Conservation (phyloP, 441 rosid genomes). For the Daphne laureola region DNA sequence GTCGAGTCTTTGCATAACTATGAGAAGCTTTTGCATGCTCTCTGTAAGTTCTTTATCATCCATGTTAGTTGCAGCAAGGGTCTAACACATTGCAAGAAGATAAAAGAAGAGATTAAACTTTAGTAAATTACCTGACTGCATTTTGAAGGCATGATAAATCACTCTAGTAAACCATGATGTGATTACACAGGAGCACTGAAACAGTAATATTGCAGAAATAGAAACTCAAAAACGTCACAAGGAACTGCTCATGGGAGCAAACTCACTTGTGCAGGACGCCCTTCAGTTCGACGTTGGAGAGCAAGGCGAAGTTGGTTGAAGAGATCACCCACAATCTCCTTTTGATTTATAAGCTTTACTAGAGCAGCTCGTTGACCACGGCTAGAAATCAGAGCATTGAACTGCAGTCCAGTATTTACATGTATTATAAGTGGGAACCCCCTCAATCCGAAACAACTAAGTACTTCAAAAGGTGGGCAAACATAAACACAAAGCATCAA, state of each 20-base stretch:
- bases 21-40: conserved; percentile 85
- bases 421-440: conserved; percentile 7
- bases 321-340: conserved; percentile 86
- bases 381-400: conserved; percentile 68
- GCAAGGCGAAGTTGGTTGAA: conserved; percentile 94
- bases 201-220: conserved; percentile 1
- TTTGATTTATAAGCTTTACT: conserved; percentile 81
- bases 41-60: conserved; percentile 78
- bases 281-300: conserved; percentile 63
- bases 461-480: not conserved
- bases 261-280: conserved; percentile 90
- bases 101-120: conserved; percentile 6
- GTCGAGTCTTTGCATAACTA: conserved; percentile 95
- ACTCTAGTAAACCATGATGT: not conserved
- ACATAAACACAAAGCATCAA: conserved; percentile 1
- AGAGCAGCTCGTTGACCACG: conserved; percentile 57
- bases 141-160: conserved; percentile 1
- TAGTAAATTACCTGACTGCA: not conserved
- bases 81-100: conserved; percentile 37
- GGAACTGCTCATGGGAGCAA: conserved; percentile 12
- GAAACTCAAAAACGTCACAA: conserved; percentile 11
- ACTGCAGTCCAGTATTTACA: conserved; percentile 37
- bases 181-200: not conserved
- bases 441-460: conserved; percentile 9
- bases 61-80: conserved; percentile 88